A percentile compares a stretch with the other conserved stretches of the same genome.
Evolutionary conservation across 345 rosid species (phyloP).

Genomic region (Melaleuca alternifolia): DNA sequence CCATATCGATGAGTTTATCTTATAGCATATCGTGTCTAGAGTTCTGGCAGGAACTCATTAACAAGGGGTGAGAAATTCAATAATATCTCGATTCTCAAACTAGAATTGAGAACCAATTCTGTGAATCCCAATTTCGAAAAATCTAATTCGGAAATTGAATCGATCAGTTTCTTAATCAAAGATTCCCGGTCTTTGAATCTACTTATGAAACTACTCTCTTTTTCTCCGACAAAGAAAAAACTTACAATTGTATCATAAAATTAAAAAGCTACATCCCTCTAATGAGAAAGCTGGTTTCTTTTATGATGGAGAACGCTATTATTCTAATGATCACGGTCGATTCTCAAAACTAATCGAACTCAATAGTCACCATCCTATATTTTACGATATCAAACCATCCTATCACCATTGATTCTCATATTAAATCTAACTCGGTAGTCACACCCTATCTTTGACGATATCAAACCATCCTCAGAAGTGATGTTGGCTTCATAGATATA

Average conservation of each 20-base stretch:
- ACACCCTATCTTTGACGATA: not conserved
- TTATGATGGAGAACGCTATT: not conserved
- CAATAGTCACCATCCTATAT: too few relatives aligned
- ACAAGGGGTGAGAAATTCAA: not conserved
- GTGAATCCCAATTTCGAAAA: not conserved
- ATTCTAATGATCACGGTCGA: not conserved
- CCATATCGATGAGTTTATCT: not conserved
- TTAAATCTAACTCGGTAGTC: not conserved
- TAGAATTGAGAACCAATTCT: not conserved
- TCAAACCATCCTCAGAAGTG: not conserved
- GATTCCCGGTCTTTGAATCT: rapidly evolving
- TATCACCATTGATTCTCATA: too few relatives aligned
- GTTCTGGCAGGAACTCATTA: not conserved
- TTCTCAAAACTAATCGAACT: too few relatives aligned
- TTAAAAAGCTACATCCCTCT: not conserved
- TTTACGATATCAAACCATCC: too few relatives aligned
- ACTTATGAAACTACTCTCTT: not conserved
- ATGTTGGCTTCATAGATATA: rapidly evolving
- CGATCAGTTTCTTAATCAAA: rapidly evolving
- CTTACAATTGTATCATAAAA: not conserved
- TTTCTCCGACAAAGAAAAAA: not conserved
- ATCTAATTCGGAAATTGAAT: rapidly evolving
- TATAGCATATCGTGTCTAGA: not conserved
- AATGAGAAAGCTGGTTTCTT: not conserved
- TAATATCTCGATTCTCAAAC: rapidly evolving